phyloP scores from a whole-genome alignment of 2,329 filamentous ascomycete species.

The Botrytis pseudocinerea region DNA sequence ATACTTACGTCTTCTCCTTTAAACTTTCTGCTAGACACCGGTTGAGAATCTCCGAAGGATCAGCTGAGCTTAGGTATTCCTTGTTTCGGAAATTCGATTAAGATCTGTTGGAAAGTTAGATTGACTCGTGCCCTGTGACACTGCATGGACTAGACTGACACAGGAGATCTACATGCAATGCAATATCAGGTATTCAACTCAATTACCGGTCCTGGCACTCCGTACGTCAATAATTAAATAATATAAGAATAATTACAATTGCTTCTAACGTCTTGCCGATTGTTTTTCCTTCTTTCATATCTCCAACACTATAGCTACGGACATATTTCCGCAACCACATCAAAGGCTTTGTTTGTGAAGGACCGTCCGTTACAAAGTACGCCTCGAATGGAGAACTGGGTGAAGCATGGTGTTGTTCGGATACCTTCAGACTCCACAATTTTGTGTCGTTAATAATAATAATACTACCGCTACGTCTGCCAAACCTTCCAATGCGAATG shows the following conservation, averaged over 20 bases:
- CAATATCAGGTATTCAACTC: background rate
- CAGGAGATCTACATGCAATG: background rate
- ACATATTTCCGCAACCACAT: background rate
- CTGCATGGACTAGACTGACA: background rate
- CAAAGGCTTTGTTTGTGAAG: constrained; percentile 2
- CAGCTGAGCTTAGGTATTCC: constrained; percentile 12
- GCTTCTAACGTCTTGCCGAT: background rate
- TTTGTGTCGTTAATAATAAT: constrained; percentile 30
- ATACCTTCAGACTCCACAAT: constrained; percentile 32
- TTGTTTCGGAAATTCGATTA: constrained; percentile 5
- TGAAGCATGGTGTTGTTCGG: constrained; percentile 37
- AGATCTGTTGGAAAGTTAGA: background rate
- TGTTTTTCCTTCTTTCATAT: background rate
- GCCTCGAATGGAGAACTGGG: constrained; percentile 20
- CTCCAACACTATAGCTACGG: background rate
- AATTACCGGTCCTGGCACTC: background rate
- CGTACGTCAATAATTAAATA: background rate
- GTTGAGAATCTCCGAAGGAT: background rate
- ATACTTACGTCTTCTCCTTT: background rate
- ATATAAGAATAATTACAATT: background rate
- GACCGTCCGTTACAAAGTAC: background rate
- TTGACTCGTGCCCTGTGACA: constrained; percentile 10
- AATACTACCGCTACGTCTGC: constrained; percentile 16
- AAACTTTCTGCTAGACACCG: background rate
- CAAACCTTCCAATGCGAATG: background rate